A percentile compares a stretch with the other conserved stretches of the same genome.
phyloP scores from a whole-genome alignment of 1,284 basidiomycete species.

The Xerocomus minutiporus region DNA sequence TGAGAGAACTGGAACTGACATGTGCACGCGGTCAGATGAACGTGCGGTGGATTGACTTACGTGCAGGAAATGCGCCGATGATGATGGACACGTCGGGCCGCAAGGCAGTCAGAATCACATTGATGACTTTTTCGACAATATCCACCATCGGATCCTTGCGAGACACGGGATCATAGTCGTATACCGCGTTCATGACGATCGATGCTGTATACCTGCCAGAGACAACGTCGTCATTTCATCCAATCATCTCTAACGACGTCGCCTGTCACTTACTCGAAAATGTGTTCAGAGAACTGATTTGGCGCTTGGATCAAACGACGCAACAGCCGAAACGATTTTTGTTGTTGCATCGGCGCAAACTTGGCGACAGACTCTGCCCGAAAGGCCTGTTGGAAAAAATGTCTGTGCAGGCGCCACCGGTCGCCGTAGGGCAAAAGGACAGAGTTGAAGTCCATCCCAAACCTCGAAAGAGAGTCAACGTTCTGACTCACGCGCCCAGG shows the following conservation, averaged over 20 bases:
- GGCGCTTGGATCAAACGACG: slow-evolving; percentile 6
- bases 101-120: slow-evolving; percentile 7
- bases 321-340: slow-evolving; percentile 10
- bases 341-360: slow-evolving; percentile 11
- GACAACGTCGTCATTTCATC: background rate
- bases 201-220: slow-evolving; percentile 16
- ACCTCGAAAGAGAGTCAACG: slow-evolving; percentile 2
- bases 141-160: slow-evolving; percentile 13
- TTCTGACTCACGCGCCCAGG: background rate
- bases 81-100: slow-evolving; percentile 15
- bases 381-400: slow-evolving; percentile 20
- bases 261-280: slow-evolving; percentile 13
- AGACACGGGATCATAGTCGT: slow-evolving; percentile 20
- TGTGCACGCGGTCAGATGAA: background rate
- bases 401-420: slow-evolving; percentile 18
- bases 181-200: slow-evolving; percentile 15
- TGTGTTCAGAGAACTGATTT: slow-evolving; percentile 1
- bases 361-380: background rate
- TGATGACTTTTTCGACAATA: slow-evolving; percentile 6
- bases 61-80: slow-evolving; percentile 14
- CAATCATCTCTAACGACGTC: background rate
- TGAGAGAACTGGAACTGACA: slow-evolving; percentile 4
- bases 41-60: slow-evolving; percentile 4
- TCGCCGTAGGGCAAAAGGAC: slow-evolving; percentile 13
- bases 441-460: slow-evolving; percentile 13